Conservation (phyloP, 139 green algal genomes). For the Tetradesmus lagerheimii region DNA sequence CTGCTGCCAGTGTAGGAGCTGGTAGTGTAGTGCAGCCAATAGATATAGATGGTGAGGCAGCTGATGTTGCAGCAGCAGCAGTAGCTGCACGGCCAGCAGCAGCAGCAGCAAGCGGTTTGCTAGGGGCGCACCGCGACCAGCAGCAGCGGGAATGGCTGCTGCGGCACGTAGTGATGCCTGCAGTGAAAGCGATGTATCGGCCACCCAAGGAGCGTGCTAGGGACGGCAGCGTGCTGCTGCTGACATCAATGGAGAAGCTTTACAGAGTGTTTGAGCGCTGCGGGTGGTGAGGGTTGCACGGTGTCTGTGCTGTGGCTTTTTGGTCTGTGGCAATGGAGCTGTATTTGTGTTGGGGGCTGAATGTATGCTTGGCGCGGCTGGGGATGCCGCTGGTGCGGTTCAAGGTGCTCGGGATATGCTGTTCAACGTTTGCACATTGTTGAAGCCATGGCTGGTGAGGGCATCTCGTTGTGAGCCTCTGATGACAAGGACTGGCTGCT, state of each 20-base stretch:
- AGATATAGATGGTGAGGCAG: neutral
- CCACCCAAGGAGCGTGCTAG: constrained; percentile 58
- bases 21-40: neutral
- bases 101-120: neutral
- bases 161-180: constrained; percentile 77
- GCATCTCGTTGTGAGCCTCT: no score
- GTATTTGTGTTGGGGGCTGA: no score
- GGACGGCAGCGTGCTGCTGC: constrained; percentile 84
- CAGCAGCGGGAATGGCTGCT: constrained; percentile 28
- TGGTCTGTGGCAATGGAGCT: no score
- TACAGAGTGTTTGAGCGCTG: constrained; percentile 96
- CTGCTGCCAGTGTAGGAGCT: neutral
- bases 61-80: neutral
- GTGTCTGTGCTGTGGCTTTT: no score
- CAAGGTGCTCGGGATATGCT: no score
- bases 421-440: no score
- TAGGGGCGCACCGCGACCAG: neutral
- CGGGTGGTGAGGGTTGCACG: constrained; percentile 66
- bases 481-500: no score
- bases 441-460: no score
- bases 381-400: no score
- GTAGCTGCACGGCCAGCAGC: neutral
- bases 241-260: constrained; percentile 89
- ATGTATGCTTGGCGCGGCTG: no score
- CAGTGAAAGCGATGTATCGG: constrained; percentile 63